Conservation (phyloP, 108 stramenopile species). For the Fistulifera solaris region DNA sequence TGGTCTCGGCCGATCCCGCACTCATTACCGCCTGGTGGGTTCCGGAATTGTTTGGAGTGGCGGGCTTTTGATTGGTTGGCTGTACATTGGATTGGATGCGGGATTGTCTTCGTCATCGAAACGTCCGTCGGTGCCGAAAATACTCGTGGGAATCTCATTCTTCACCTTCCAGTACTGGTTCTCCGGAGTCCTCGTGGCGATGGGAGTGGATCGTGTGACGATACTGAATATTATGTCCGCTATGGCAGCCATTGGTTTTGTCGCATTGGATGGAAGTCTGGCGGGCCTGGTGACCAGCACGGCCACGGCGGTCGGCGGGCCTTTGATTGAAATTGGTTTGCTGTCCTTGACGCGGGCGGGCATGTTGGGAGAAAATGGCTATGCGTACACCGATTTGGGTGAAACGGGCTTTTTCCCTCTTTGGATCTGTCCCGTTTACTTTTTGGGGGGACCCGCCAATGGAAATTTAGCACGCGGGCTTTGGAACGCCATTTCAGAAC, state of each 20-base stretch:
- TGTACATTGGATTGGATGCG: slow-evolving; percentile 62
- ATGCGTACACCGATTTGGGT: slow-evolving; percentile 71
- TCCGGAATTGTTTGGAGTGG: slow-evolving; percentile 72
- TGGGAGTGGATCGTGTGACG: slow-evolving; percentile 33
- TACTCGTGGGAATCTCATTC: slow-evolving; percentile 61
- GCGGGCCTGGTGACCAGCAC: slow-evolving; percentile 53
- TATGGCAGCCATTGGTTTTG: slow-evolving; percentile 54
- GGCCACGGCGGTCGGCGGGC: slow-evolving; percentile 75
- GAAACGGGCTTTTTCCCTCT: slow-evolving; percentile 80
- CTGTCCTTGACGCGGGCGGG: slow-evolving; percentile 19
- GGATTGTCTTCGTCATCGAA: slow-evolving; percentile 7
- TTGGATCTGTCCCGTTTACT: slow-evolving; percentile 82
- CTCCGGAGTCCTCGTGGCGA: slow-evolving; percentile 42
- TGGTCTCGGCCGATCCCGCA: slow-evolving; percentile 39
- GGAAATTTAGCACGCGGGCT: slow-evolving; percentile 75
- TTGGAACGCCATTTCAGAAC: slow-evolving; percentile 43
- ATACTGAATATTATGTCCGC: slow-evolving; percentile 65
- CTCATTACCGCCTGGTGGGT: slow-evolving; percentile 80
- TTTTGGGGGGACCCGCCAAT: slow-evolving; percentile 79
- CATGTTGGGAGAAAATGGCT: slow-evolving; percentile 30
- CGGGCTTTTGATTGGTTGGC: slow-evolving; percentile 82
- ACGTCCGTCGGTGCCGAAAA: slow-evolving; percentile 27
- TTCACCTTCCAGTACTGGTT: slow-evolving; percentile 88
- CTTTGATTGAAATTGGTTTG: slow-evolving; percentile 68
- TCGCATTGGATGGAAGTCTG: slow-evolving; percentile 48